These are phyloP conservation scores for Hanseniaspora valbyensis DNA, from an alignment of 805 yeast species.

Conservation along the genomic window DNA sequence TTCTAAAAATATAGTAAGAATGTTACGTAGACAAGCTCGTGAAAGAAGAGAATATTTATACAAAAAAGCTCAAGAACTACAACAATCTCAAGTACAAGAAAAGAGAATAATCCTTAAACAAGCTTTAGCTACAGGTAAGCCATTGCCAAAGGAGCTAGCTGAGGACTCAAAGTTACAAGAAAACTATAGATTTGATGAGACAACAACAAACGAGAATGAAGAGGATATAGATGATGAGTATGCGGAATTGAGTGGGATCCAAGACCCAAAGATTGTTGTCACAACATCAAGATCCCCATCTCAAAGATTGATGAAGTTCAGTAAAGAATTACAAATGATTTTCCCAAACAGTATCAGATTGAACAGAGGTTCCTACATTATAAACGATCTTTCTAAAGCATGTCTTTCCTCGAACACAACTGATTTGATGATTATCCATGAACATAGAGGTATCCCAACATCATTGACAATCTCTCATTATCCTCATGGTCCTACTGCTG, in stretches of 20 bases:
- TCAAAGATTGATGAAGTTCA: conserved; percentile 73
- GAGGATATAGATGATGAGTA: conserved; percentile 83
- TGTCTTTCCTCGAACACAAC: conserved; percentile 72
- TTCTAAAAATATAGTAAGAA: conserved; percentile 17
- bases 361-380: conserved; percentile 85
- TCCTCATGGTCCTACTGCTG: conserved; percentile 96
- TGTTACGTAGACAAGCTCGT: conserved; percentile 88
- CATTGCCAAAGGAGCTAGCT: conserved; percentile 78
- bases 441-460: conserved; percentile 97
- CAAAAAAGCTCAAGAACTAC: conserved; percentile 77
- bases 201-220: conserved; percentile 36
- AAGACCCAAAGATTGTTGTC: conserved; percentile 81
- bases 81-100: conserved; percentile 74
- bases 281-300: conserved; percentile 92
- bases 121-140: conserved; percentile 84
- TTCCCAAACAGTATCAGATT: conserved; percentile 83
- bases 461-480: conserved; percentile 85
- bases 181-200: conserved; percentile 79
- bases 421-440: conserved; percentile 79
- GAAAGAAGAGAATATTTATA: conserved; percentile 90
- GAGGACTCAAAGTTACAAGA: conserved; percentile 73
- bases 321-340: conserved; percentile 80
- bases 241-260: conserved; percentile 70
- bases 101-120: conserved; percentile 78
- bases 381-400: conserved; percentile 73